These are phyloP conservation scores for Coemansia biformis DNA, from an alignment of 192 early-diverging fungal genomes.

Conservation along the genomic window DNA sequence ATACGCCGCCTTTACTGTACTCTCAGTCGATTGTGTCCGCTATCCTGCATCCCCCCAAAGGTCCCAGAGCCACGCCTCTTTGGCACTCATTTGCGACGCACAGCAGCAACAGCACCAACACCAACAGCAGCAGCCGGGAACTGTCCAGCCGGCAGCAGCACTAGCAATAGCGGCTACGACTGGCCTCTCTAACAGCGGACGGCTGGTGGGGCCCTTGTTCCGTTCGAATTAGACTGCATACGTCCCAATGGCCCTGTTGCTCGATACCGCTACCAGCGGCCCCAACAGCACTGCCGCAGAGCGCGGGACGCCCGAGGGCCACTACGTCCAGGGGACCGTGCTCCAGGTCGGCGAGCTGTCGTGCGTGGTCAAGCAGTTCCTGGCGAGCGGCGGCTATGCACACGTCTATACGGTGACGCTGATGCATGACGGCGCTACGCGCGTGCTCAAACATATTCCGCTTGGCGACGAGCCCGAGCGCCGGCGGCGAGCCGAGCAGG, in stretches of 20 bases:
- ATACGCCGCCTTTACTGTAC: too few relatives aligned
- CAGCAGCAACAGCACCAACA: too few relatives aligned
- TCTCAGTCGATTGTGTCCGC: too few relatives aligned
- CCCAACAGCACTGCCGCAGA: neutral
- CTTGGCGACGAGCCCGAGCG: conserved; percentile 57
- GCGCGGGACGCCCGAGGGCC: conserved; percentile 6
- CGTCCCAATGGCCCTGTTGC: neutral
- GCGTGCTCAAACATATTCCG: conserved; percentile 75
- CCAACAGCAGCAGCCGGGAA: too few relatives aligned
- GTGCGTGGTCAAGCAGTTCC: conserved; percentile 41
- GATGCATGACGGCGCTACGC: conserved; percentile 48
- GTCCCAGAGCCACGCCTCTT: too few relatives aligned
- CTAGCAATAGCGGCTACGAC: too few relatives aligned
- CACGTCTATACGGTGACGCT: conserved; percentile 80
- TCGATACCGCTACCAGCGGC: conserved; percentile 1
- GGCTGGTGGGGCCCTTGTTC: too few relatives aligned
- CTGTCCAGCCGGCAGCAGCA: too few relatives aligned
- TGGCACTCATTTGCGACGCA: too few relatives aligned
- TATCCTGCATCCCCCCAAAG: too few relatives aligned
- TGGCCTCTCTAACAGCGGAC: too few relatives aligned
- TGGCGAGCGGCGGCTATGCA: conserved; percentile 68
- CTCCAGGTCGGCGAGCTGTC: conserved; percentile 35
- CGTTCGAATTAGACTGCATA: too few relatives aligned
- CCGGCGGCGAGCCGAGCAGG: conserved; percentile 60
- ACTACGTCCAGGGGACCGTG: conserved; percentile 35